Base-by-base conservation (phyloP, 2,329 filamentous ascomycete species). In the Apiospora malaysiana region DNA sequence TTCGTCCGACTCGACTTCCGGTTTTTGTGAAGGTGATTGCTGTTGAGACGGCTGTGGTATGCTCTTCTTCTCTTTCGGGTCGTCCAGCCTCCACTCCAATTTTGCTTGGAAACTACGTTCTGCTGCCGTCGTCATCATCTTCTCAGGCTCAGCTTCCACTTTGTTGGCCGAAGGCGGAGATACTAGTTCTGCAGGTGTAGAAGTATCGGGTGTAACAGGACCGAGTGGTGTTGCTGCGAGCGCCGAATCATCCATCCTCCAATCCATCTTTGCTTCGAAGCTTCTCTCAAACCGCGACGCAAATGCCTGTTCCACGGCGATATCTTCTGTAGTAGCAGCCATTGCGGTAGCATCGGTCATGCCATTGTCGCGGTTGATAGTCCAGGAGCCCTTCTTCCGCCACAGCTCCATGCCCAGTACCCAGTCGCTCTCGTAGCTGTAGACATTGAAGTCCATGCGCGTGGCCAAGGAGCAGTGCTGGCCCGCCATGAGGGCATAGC, bases 361-460 rank as follows among this genome's bases (percentile, higher is more conserved):
- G 43, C 80, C 76, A 8, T 76, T 75, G 43, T 81, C 80, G 1
- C 79, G 79, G 7, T 82, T 81, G 7, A 83, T 75, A 32, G 77
- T 81, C 76, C 81, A 79, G 56, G 82, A 79, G 23, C 84, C 81
- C 72, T 85, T 85, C 76, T 90, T 92, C 77, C 93, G 91, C 95
- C 96, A 99, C 59, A 98, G 85, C 83, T 99, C 96, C 83, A 94
- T 93, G 18, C 96, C 96, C 32, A 98, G 88, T 37, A 94, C 92
- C 86, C 97, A 92, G 71, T 96, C 93, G 79, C 94, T 97, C 84
- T 99, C 96, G 84, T 98, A 99, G 79, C 94, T 97, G 83, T 98
- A 98, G 68, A 98, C 93, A 78, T 99, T 99, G 83, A 99, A 99
- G 78, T 97, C 94, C 83, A 98, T 95, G 68, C 93, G 91, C 27